phyloP scores from a whole-genome alignment of 306 rosid genomes.

The Sechiopsis laciniata region DNA sequence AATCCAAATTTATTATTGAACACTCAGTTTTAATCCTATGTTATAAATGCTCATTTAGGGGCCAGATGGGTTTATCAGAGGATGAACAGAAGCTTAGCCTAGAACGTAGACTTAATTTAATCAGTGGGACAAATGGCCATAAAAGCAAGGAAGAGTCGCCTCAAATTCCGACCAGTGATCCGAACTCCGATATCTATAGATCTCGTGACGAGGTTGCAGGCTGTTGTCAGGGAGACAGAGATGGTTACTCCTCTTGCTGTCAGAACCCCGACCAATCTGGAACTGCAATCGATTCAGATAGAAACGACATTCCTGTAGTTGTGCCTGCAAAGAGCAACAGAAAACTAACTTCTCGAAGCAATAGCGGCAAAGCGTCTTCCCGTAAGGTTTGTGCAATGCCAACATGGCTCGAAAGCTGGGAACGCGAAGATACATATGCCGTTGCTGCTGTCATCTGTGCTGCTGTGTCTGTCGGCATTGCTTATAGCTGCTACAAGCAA shows the following conservation, averaged over 20 bases:
- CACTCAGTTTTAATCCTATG: neutral
- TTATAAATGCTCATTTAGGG: constrained; percentile 38
- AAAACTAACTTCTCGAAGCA: constrained; percentile 36
- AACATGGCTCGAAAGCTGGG: constrained; percentile 82
- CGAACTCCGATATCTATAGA: constrained; percentile 18
- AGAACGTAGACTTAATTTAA: constrained; percentile 50
- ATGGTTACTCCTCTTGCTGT: constrained; percentile 37
- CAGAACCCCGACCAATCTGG: constrained; percentile 36
- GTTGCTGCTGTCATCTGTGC: constrained; percentile 79
- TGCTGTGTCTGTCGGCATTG: constrained; percentile 64
- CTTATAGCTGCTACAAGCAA: constrained; percentile 81
- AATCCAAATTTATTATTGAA: neutral
- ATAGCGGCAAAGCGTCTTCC: constrained; percentile 44
- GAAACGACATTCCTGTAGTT: constrained; percentile 34
- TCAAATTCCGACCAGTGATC: constrained; percentile 24
- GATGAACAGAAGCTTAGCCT: constrained; percentile 54
- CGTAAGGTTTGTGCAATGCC: constrained; percentile 58
- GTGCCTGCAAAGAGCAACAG: constrained; percentile 32
- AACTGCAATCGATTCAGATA: constrained; percentile 30
- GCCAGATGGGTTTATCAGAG: constrained; percentile 88
- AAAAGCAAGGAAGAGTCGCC: constrained; percentile 25
- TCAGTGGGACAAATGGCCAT: constrained; percentile 33
- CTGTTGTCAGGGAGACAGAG: constrained; percentile 57
- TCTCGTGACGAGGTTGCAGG: constrained; percentile 31
- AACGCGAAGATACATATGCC: constrained; percentile 79